Evolutionary conservation across 139 green algal species (phyloP).

Genomic region (Coelastrella sp.): DNA sequence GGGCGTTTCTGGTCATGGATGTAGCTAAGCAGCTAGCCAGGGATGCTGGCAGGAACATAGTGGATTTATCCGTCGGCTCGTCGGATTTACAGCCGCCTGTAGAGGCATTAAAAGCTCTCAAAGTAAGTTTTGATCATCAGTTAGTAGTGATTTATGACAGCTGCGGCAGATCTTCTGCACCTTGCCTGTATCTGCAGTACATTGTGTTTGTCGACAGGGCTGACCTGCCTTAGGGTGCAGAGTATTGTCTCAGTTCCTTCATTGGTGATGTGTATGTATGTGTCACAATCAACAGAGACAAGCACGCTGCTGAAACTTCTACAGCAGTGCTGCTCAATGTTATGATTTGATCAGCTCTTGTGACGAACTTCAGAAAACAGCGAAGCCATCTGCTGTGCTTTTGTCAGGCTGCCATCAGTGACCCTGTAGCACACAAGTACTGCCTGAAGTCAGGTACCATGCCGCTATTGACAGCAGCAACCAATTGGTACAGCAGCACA

Average conservation of each 20-base stretch:
- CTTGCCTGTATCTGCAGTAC: too few relatives aligned
- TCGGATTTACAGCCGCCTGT: constrained; percentile 36
- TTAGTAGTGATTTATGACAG: too few relatives aligned
- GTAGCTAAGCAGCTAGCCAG: constrained; percentile 27
- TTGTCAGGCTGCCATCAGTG: constrained; percentile 45
- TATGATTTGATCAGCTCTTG: too few relatives aligned
- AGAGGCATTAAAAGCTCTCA: constrained; percentile 55
- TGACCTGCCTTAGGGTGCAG: too few relatives aligned
- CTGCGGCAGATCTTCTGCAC: too few relatives aligned
- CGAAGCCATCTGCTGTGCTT: neutral
- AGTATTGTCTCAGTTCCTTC: too few relatives aligned
- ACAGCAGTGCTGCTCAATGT: too few relatives aligned
- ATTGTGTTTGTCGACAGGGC: too few relatives aligned
- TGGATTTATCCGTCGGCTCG: constrained; percentile 59
- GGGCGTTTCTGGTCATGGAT: constrained; percentile 56
- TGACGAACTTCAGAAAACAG: too few relatives aligned
- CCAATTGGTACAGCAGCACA: constrained; percentile 27
- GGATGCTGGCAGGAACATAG: constrained; percentile 16
- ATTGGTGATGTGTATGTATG: too few relatives aligned
- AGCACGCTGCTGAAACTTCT: too few relatives aligned
- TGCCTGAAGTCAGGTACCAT: constrained; percentile 63
- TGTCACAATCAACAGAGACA: too few relatives aligned
- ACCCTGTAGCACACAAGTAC: constrained; percentile 60
- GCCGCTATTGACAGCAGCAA: constrained; percentile 52
- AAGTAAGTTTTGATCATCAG: neutral